phyloP scores from a whole-genome alignment of 164 flowering plant species.

The Echeveria elegans region DNA sequence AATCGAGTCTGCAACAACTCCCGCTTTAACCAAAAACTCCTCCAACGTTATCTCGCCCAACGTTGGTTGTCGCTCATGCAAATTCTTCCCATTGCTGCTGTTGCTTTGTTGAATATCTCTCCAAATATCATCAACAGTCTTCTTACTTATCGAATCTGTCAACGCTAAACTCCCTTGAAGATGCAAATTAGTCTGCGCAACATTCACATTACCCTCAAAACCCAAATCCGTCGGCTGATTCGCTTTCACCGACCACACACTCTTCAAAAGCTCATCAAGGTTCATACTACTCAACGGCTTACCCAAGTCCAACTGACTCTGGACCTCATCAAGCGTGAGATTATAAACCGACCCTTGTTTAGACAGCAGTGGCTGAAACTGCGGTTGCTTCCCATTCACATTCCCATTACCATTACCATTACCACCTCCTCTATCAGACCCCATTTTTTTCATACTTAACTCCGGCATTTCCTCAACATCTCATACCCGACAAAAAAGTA shows the following conservation, averaged over 20 bases:
- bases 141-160: constrained; percentile 44
- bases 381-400: constrained; percentile 35
- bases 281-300: constrained; percentile 77
- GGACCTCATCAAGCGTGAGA: constrained; percentile 70
- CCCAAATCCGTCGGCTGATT: constrained; percentile 31
- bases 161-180: constrained; percentile 58
- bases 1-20: constrained; percentile 47
- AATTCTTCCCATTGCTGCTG: constrained; percentile 20
- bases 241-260: constrained; percentile 55
- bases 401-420: background rate
- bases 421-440: constrained; percentile 41
- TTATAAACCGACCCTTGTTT: constrained; percentile 63
- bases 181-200: constrained; percentile 30
- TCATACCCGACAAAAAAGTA: background rate
- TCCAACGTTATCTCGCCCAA: constrained; percentile 89
- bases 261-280: constrained; percentile 71
- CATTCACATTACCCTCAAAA: constrained; percentile 15
- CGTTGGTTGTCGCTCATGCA: constrained; percentile 47
- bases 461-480: background rate
- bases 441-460: constrained; percentile 61
- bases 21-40: constrained; percentile 85
- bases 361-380: constrained; percentile 36
- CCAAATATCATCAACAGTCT: constrained; percentile 93
- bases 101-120: constrained; percentile 58
- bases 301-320: constrained; percentile 59